phyloP scores from a whole-genome alignment of 352 stramenopile genomes.

The Pythium grandisporangium region DNA sequence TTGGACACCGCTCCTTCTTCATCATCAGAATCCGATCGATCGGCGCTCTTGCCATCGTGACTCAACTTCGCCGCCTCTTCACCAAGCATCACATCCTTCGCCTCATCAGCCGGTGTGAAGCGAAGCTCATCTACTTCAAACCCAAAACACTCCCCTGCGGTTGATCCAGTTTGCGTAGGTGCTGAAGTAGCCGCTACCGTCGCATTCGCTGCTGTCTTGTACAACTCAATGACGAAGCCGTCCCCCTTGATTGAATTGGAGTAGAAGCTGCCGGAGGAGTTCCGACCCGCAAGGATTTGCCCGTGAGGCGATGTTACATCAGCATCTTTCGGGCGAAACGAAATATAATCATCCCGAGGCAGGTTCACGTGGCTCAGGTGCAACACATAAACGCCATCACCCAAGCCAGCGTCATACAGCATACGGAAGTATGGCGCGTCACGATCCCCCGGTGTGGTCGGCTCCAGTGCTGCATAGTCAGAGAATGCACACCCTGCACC shows the following conservation, averaged over 20 bases:
- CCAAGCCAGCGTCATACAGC: constrained; percentile 30
- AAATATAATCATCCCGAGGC: constrained; percentile 30
- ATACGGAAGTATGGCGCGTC: constrained; percentile 29
- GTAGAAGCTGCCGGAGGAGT: constrained; percentile 47
- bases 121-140: constrained; percentile 41
- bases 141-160: constrained; percentile 22
- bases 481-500: constrained; percentile 44
- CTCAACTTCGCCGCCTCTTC: constrained; percentile 5
- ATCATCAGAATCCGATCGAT: no score
- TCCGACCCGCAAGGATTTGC: constrained; percentile 27
- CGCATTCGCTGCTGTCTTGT: constrained; percentile 9
- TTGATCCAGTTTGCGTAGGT: no score
- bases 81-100: constrained; percentile 8
- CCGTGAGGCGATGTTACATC: constrained; percentile 7
- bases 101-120: constrained; percentile 27
- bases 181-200: constrained; percentile 1
- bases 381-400: constrained; percentile 44
- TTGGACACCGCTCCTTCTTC: background rate
- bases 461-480: constrained; percentile 30
- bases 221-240: constrained; percentile 39
- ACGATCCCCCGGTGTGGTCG: background rate
- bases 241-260: constrained; percentile 28
- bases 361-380: constrained; percentile 49
- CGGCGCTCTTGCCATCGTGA: background rate
- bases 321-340: constrained; percentile 22